phyloP scores from a whole-genome alignment of 257 asterid species.

The Solanum pennellii region DNA sequence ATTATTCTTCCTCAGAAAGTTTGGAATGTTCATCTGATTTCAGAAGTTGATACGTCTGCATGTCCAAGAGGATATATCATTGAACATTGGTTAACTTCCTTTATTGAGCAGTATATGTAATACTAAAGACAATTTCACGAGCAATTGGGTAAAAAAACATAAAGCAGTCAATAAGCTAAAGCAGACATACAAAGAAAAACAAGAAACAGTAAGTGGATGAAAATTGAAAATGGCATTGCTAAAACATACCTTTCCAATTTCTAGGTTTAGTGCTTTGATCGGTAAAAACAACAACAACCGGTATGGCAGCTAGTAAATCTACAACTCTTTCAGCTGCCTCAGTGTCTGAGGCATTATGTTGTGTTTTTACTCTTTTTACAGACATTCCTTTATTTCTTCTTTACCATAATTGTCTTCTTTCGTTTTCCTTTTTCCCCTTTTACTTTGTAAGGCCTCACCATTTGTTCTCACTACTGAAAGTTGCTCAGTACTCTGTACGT shows the following conservation, averaged over 20 bases:
- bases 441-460: constrained; percentile 22
- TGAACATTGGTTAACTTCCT: background rate
- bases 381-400: constrained; percentile 1
- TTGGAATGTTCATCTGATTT: constrained; percentile 72
- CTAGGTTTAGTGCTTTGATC: constrained; percentile 38
- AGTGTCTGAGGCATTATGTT: constrained; percentile 5
- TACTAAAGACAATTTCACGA: background rate
- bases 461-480: background rate
- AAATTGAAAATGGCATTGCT: background rate
- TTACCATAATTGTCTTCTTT: constrained; percentile 9
- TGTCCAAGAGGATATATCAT: background rate
- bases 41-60: constrained; percentile 65
- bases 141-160: background rate
- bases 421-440: constrained; percentile 26
- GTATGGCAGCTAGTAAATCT: constrained; percentile 54
- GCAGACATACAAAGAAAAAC: background rate
- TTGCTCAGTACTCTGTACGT: background rate
- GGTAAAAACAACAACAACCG: constrained; percentile 25
- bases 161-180: background rate
- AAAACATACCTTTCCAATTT: constrained; percentile 74
- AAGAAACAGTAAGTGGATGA: background rate
- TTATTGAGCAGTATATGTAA: background rate
- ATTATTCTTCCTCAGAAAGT: constrained; percentile 38
- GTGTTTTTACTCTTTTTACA: constrained; percentile 14
- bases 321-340: constrained; percentile 23